Conservation (phyloP, 345 rosid species). For the Schrenkiella parvula region DNA sequence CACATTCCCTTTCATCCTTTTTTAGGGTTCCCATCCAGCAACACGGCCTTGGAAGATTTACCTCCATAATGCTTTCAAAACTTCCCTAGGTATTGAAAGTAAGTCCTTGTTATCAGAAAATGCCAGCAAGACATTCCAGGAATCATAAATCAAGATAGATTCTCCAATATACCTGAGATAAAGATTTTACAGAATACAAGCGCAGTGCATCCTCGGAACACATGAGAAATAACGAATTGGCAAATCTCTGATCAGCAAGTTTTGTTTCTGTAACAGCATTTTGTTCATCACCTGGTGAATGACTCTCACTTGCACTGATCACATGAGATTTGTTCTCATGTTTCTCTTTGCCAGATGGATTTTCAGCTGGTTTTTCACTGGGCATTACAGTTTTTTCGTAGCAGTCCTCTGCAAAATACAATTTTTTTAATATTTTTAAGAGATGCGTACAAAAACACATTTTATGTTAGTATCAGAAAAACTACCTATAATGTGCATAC, state of each 20-base stretch:
- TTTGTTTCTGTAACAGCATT: conserved; percentile 36
- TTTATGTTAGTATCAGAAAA: conserved; percentile 12
- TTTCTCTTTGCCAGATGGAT: conserved; percentile 32
- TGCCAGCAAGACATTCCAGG: conserved; percentile 11
- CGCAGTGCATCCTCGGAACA: conserved; percentile 61
- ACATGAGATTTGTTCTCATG: conserved; percentile 33
- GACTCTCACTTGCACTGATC: conserved; percentile 32
- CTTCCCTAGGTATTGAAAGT: conserved; percentile 49
- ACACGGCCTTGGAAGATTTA: conserved; percentile 56
- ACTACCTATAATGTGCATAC: conserved; percentile 71
- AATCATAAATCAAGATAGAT: conserved; percentile 8
- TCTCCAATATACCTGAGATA: conserved; percentile 54
- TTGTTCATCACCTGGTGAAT: conserved; percentile 30
- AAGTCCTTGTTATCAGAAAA: conserved; percentile 31
- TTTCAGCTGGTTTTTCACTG: conserved; percentile 24
- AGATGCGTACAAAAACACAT: neutral
- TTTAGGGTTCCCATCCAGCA: conserved; percentile 68
- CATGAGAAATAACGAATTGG: conserved; percentile 42
- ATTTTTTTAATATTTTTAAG: conserved; percentile 6
- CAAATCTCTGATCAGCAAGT: conserved; percentile 33
- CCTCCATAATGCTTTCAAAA: conserved; percentile 39
- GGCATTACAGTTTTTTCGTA: conserved; percentile 34
- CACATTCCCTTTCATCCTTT: conserved; percentile 47
- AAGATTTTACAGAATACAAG: conserved; percentile 48
- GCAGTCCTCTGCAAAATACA: conserved; percentile 46